These are phyloP conservation scores for Vitis hybrid DNA, from an alignment of 177 flowering plant genomes.

Conservation along the genomic window DNA sequence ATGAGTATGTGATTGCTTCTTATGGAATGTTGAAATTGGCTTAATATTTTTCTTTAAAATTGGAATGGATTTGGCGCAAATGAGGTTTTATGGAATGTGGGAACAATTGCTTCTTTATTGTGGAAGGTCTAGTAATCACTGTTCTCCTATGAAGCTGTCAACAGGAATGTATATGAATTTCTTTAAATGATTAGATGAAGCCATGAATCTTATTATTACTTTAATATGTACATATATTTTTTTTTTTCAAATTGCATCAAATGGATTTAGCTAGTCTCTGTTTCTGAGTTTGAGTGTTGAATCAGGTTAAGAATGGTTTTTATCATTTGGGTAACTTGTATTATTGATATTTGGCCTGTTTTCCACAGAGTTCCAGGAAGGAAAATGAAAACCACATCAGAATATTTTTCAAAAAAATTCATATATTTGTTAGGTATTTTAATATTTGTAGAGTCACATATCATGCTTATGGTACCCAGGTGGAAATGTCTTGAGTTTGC, in stretches of 20 bases:
- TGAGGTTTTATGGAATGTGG: slow-evolving; percentile 11
- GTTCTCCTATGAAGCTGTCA: slow-evolving; percentile 3
- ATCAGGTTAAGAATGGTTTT: neutral
- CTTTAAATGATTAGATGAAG: slow-evolving; percentile 17
- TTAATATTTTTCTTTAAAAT: neutral
- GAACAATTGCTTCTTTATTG: neutral
- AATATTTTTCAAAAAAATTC: neutral
- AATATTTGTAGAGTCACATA: neutral
- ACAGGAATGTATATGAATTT: slow-evolving; percentile 5
- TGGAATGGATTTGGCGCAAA: slow-evolving; percentile 2
- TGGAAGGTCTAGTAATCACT: slow-evolving; percentile 1
- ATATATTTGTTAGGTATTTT: slow-evolving; percentile 8
- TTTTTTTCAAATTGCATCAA: neutral
- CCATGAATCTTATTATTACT: neutral
- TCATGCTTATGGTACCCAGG: slow-evolving; percentile 23
- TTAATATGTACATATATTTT: neutral
- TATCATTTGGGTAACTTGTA: neutral
- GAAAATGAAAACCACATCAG: neutral
- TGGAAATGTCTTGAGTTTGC: slow-evolving; percentile 20
- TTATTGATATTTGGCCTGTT: slow-evolving; percentile 2
- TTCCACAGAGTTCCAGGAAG: neutral
- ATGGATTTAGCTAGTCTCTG: too few species aligned
- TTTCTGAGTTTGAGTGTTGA: neutral
- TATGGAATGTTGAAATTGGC: neutral
- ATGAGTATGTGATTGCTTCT: neutral